Evolutionary conservation across 257 asterid genomes (phyloP), one percentile per base, ranked within the genome.

Genomic region (Lycium ferocissimum): DNA sequence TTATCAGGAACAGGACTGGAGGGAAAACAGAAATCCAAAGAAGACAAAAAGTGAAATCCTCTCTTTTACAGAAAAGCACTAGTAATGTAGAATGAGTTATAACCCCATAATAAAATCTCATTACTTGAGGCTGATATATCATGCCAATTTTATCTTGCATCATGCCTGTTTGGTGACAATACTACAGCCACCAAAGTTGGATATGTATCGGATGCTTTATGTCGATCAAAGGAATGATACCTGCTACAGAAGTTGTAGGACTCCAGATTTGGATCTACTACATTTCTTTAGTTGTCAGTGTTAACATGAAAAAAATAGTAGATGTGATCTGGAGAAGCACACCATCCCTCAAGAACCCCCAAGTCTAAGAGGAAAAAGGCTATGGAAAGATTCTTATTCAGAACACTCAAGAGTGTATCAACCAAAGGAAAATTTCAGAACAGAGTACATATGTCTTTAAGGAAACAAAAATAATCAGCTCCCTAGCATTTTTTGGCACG

Each of bases 81-180:
- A 87, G 65, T 81, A 83, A 85, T 93, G 92, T 94, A 83, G 92
- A 93, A 76, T 89, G 98, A 86, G 86, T 88, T 79, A 91, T 93
- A 58, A 91, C 94, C 87, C 92, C 91, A 89, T 26, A 69, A 87
- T 88, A 91, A 90, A 90, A 88, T 62, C 75, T 79, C 88, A 91
- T 65, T 88, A 91, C 84, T 40, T 79, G 94, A 87, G 86, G 93
- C 93, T 89, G 81, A 91, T 90, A 90, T 33, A 86, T 88, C 94
- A 90, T 80, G 91, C 92, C 43, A 38, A 84, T 66, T 73, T 79
- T 63, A 38, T 91, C 86, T 89, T 80, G 95, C 95, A 93, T 92
- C 91, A 79, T 83, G 79, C 83, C 88, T 88, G 89, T 84, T 85
- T 90, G 82, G 91, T 87, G 84, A 83, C 80, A 84, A 83, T 89